Evolutionary conservation across 306 rosid genomes (phyloP), one percentile per base, ranked within the genome.

Genomic region (Nissolia schottii): DNA sequence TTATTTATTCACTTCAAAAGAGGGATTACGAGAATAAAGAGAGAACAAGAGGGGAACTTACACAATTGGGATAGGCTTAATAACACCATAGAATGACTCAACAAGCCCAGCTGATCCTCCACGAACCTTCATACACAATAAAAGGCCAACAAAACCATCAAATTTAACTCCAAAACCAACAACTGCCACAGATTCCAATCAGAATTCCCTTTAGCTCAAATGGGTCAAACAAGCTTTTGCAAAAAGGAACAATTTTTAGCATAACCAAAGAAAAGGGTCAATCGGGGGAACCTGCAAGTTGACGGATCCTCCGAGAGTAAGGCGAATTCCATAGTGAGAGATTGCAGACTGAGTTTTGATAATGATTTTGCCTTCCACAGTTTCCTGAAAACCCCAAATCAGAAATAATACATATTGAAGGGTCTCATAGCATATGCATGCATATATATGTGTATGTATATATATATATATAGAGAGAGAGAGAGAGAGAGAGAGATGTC

Each of bases 61-160:
- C 97, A 89, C 70, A 76, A 92, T 86, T 46, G 85, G 73, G 20
- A 87, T 78, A 6, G 97, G 97, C 85, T 87, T 92, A 67, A 88
- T 63, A 77, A 85, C 97, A 8, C 97, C 97, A 67, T 89, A 88
- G 38, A 92, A 40, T 23, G 94, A 87, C 75, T 89, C 97, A 18
- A 92, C 85, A 62, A 87, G 85, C 53, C 97, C 97, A 14, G 92
- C 94, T 25, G 97, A 85, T 60, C 98, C 98, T 75, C 98, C 96
- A 76, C 91, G 94, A 77, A 94, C 87, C 98, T 94, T 78, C 81
- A 67, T 46, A 45, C 11, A 66, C 51, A 78, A 57, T 3, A 68
- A 31, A 7, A 37, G 15, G 23, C 57, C 27, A 77, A 35, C 55
- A 50, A 71, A 60, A 71, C 54, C 38, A 71, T 51, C 61, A 66